Conservation (phyloP, 2,329 filamentous ascomycete genomes). For the Rachicladosporium sp. region DNA sequence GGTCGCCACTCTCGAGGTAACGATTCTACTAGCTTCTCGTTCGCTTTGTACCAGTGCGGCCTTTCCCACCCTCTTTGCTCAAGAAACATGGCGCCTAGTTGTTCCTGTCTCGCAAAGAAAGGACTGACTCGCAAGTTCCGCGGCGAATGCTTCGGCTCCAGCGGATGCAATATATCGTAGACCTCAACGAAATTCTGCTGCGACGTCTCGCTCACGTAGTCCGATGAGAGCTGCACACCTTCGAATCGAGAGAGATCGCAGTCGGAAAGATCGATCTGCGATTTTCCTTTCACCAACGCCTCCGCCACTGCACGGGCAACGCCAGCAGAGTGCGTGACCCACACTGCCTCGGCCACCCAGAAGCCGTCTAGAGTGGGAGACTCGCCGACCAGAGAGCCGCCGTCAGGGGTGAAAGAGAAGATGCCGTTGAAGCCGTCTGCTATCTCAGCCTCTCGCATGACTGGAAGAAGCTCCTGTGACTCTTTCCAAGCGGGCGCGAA, state of each 20-base stretch:
- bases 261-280: constrained; percentile 44
- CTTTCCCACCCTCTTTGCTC: constrained; percentile 51
- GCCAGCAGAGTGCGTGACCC: constrained; percentile 54
- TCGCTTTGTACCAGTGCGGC: constrained; percentile 50
- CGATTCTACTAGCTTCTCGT: constrained; percentile 38
- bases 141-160: constrained; percentile 45
- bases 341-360: constrained; percentile 53
- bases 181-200: constrained; percentile 52
- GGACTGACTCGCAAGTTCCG: constrained; percentile 48
- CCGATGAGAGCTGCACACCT: constrained; percentile 43
- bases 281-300: constrained; percentile 43
- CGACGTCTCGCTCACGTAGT: constrained; percentile 47
- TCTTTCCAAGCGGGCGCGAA: constrained; percentile 50
- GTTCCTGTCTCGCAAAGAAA: constrained; percentile 42
- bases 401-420: constrained; percentile 55
- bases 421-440: constrained; percentile 53
- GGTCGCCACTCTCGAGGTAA: constrained; percentile 45
- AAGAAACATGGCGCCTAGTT: constrained; percentile 48
- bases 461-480: constrained; percentile 42
- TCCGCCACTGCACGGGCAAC: constrained; percentile 50
- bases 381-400: constrained; percentile 47
- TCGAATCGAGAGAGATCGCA: constrained; percentile 51
- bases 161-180: constrained; percentile 52
- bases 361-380: constrained; percentile 48
- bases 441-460: constrained; percentile 38